These are phyloP conservation scores for Zygosaccharomyces pseudobailii DNA, from an alignment of 1,139 yeast genomes.

Conservation along the genomic window DNA sequence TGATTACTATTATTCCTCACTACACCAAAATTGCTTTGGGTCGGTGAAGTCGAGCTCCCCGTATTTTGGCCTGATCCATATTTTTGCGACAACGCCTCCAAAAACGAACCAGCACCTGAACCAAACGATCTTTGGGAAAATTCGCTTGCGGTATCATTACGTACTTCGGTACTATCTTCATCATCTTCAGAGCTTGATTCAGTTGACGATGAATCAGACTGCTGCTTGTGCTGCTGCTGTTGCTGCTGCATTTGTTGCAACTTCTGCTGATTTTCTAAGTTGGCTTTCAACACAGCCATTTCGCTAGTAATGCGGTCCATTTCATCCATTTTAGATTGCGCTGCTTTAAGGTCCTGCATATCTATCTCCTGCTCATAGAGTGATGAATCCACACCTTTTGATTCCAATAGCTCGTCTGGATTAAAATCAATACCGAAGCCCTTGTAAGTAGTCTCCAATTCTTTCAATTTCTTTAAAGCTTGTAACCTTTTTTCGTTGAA, in stretches of 20 bases:
- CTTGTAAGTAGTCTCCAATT: constrained; percentile 55
- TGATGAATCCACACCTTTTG: constrained; percentile 9
- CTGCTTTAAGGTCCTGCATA: constrained; percentile 41
- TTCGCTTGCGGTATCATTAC: constrained; percentile 8
- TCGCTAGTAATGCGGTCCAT: constrained; percentile 45
- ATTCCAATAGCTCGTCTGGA: constrained; percentile 6
- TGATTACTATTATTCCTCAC: constrained; percentile 15
- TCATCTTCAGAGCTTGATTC: constrained; percentile 10
- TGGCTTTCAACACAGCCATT: constrained; percentile 16
- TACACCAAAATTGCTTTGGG: neutral
- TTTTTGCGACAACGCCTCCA: constrained; percentile 31
- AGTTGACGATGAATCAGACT: constrained; percentile 12
- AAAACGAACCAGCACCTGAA: constrained; percentile 27
- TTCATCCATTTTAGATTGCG: constrained; percentile 43
- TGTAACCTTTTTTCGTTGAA: constrained; percentile 53
- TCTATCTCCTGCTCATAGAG: constrained; percentile 11
- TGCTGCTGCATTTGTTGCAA: neutral
- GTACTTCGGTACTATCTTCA: constrained; percentile 5
- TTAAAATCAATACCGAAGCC: constrained; percentile 56
- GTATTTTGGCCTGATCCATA: constrained; percentile 29
- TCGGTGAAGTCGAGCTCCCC: constrained; percentile 5
- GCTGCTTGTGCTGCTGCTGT: neutral
- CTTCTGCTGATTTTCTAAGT: constrained; percentile 1
- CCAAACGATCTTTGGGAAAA: constrained; percentile 11
- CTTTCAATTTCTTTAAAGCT: constrained; percentile 65